These are phyloP conservation scores for Allium fistulosum DNA, from an alignment of 106 monocot species.

Conservation along the genomic window DNA sequence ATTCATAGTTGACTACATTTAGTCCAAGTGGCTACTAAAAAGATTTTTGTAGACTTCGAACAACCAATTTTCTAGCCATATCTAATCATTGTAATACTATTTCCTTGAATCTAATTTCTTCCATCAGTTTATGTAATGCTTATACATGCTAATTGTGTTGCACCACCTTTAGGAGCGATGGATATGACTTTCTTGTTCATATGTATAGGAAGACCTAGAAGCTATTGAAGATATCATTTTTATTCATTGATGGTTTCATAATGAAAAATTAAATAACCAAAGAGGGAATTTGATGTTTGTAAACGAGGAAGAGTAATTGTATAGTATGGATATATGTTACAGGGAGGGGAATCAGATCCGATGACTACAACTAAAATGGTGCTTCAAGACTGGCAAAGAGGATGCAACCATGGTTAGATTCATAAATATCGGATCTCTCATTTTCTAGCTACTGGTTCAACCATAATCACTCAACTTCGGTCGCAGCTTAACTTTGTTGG, in stretches of 20 bases:
- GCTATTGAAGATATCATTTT: constrained; percentile 21
- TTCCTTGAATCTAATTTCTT: too few relatives aligned
- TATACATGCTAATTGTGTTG: not conserved
- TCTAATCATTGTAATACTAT: too few relatives aligned
- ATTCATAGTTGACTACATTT: too few relatives aligned
- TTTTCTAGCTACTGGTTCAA: too few relatives aligned
- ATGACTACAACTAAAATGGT: constrained; percentile 55
- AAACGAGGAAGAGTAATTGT: not conserved
- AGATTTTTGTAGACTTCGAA: too few relatives aligned
- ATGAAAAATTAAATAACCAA: not conserved
- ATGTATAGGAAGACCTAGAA: constrained; percentile 28
- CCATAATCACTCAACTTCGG: too few relatives aligned
- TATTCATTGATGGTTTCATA: not conserved
- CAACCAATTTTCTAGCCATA: too few relatives aligned
- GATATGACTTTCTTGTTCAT: constrained; percentile 25
- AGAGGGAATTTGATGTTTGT: not conserved
- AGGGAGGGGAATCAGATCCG: constrained; percentile 64
- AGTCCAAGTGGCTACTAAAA: too few relatives aligned
- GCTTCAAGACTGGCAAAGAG: constrained; percentile 68
- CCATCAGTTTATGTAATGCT: too few relatives aligned
- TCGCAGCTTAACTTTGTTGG: too few relatives aligned
- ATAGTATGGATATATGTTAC: not conserved
- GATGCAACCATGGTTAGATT: not conserved
- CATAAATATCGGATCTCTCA: too few relatives aligned
- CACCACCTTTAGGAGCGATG: constrained; percentile 16